phyloP scores from a whole-genome alignment of 2,329 filamentous ascomycete species.

The Colletotrichum eleusines region DNA sequence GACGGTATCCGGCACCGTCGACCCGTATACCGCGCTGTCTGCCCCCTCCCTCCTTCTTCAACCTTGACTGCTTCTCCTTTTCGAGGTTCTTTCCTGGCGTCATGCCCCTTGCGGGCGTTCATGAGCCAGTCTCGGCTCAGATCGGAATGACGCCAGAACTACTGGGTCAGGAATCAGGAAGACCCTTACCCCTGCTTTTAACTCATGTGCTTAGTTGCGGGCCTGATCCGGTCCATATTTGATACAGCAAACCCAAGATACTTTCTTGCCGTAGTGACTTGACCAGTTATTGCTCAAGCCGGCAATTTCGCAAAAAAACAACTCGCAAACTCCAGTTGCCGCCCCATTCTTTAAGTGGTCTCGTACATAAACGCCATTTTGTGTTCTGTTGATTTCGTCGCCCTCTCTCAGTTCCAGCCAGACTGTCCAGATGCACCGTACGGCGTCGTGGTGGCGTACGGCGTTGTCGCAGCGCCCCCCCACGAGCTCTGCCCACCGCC shows the following conservation, averaged over 20 bases:
- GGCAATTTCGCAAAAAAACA: slow-evolving; percentile 12
- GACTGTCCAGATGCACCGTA: slow-evolving; percentile 65
- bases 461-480: slow-evolving; percentile 67
- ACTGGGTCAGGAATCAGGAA: neutral
- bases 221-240: neutral
- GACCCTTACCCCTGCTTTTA: neutral
- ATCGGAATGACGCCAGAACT: slow-evolving; percentile 9
- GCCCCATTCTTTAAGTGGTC: slow-evolving; percentile 23
- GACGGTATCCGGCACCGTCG: neutral
- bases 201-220: neutral
- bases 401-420: slow-evolving; percentile 59
- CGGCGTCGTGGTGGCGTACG: slow-evolving; percentile 57
- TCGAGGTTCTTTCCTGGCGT: neutral
- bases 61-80: neutral
- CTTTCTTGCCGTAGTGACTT: slow-evolving; percentile 4
- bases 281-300: slow-evolving; percentile 18
- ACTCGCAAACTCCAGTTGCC: slow-evolving; percentile 37
- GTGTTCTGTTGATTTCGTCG: slow-evolving; percentile 10
- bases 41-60: neutral
- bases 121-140: slow-evolving; percentile 8
- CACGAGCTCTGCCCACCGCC: slow-evolving; percentile 72
- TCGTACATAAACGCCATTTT: slow-evolving; percentile 36
- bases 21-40: neutral
- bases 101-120: neutral
- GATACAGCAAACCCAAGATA: slow-evolving; percentile 9